Base-by-base conservation (phyloP, 805 yeast genomes). In the Wickerhamiella qilinensis region DNA sequence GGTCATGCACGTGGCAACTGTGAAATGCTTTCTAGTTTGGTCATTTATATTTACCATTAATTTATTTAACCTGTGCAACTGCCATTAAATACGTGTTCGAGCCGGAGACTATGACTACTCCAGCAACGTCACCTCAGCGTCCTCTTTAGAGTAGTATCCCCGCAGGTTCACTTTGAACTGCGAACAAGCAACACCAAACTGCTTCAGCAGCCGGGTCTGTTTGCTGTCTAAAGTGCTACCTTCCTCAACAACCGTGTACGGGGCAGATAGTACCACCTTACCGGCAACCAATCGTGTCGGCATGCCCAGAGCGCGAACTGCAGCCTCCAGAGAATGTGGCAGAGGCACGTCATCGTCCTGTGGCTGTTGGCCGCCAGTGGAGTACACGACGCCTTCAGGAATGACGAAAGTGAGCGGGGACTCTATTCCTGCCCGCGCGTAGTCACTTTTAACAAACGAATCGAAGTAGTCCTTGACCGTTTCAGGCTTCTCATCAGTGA, bases 241-340 rank as follows among this genome's bases (percentile, higher is more conserved):
- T 50, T 77, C 64, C 39, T 65, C 66, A 61, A 94, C 83, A 29
- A 93, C 95, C 35, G 68, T 68, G 60, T 71, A 83, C 30, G 91
- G 91, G 48, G 74, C 73, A 17, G 72, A 73, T 36, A 91, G 64
- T 42, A 71, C 67, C 47, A 91, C 78, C 58, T 88, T 88, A 58
- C 99, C 99, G 38, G 76, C 69, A 54, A 79, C 80, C 47, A 91
- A 80, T 55, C 75, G 77, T 3, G 97, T 86, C 49, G 98, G 97
- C 50, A 91, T 73, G 56, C 88, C 86, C 48, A 75, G 75, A 56
- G 80, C 80, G 67, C 98, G 79, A 54, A 91, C 60, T 30, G 94
- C 83, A 52, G 85, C 83, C 61, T 91, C 98, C 63, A 93, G 69
- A 4, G 97, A 84, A 57, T 91, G 98, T 11, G 93, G 78, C 81